Conservation (phyloP, 306 rosid species). For the Trifolium pratense region DNA sequence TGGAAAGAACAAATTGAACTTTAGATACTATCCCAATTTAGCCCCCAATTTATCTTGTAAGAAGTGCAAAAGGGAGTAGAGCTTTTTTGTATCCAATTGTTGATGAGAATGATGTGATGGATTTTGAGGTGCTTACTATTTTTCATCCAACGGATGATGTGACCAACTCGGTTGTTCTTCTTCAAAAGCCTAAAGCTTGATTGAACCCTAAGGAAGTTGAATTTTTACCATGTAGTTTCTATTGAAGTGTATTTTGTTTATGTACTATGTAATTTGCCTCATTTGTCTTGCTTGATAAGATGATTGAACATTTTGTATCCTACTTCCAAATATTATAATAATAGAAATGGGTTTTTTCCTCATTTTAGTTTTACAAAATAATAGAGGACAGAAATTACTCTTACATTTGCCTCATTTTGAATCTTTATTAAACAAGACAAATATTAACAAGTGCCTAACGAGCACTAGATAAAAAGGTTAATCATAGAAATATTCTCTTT, state of each 20-base stretch:
- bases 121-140: constrained; percentile 63
- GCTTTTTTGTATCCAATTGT: constrained; percentile 77
- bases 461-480: too few relatives aligned
- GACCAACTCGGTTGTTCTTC: constrained; percentile 69
- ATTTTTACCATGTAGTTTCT: not conserved
- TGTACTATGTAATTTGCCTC: not conserved
- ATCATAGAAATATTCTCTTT: too few relatives aligned
- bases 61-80: constrained; percentile 81
- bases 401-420: too few relatives aligned
- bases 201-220: not conserved
- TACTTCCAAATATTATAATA: constrained; percentile 9
- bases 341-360: not conserved
- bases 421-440: too few relatives aligned
- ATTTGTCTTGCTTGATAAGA: constrained; percentile 1
- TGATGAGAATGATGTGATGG: constrained; percentile 54
- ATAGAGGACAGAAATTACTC: too few relatives aligned
- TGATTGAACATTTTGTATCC: constrained; percentile 4
- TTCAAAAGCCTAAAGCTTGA: constrained; percentile 54
- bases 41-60: too few relatives aligned
- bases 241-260: too few relatives aligned
- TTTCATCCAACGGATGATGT: constrained; percentile 76
- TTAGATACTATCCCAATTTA: constrained; percentile 24
- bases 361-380: too few relatives aligned
- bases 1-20: constrained; percentile 42
- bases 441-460: too few relatives aligned